Evolutionary conservation across 805 yeast species (phyloP).

Genomic region (Suhomyces xylopsoci): DNA sequence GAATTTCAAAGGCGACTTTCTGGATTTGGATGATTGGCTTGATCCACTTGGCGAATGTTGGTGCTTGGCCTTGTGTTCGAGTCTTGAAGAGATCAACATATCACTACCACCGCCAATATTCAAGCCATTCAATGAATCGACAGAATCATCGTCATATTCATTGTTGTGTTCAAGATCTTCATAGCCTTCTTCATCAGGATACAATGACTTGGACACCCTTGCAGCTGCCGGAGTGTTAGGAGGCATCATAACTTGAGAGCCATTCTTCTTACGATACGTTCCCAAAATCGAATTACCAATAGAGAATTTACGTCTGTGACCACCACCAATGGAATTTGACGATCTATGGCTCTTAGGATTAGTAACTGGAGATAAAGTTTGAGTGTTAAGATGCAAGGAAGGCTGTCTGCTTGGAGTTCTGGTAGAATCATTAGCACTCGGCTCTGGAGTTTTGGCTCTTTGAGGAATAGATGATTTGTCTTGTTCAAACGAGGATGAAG

Average conservation of each 20-base stretch:
- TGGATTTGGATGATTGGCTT: constrained; percentile 9
- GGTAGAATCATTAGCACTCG: constrained; percentile 8
- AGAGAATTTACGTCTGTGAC: constrained; percentile 61
- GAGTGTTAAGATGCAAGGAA: constrained; percentile 31
- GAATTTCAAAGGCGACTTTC: constrained; percentile 65
- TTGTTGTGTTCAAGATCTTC: constrained; percentile 29
- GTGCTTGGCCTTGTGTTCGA: constrained; percentile 49
- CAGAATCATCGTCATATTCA: constrained; percentile 49
- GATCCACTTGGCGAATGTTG: constrained; percentile 28
- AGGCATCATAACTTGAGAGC: constrained; percentile 39
- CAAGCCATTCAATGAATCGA: constrained; percentile 52
- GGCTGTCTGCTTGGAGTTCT: constrained; percentile 37
- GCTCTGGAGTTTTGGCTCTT: constrained; percentile 27
- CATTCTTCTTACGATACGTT: constrained; percentile 47
- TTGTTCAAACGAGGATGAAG: constrained; percentile 23
- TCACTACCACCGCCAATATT: constrained; percentile 52
- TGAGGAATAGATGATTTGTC: constrained; percentile 12
- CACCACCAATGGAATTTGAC: constrained; percentile 34
- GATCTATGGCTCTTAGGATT: constrained; percentile 34
- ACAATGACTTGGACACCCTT: constrained; percentile 27
- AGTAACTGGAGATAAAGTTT: constrained; percentile 28
- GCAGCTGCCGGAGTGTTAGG: constrained; percentile 59
- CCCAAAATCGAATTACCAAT: constrained; percentile 56
- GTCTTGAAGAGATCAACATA: constrained; percentile 57
- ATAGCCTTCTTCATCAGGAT: constrained; percentile 26